A percentile compares a stretch with the other conserved stretches of the same genome.
phyloP scores from a whole-genome alignment of 23 red algal genomes.

The Gracilaria gracilis region DNA sequence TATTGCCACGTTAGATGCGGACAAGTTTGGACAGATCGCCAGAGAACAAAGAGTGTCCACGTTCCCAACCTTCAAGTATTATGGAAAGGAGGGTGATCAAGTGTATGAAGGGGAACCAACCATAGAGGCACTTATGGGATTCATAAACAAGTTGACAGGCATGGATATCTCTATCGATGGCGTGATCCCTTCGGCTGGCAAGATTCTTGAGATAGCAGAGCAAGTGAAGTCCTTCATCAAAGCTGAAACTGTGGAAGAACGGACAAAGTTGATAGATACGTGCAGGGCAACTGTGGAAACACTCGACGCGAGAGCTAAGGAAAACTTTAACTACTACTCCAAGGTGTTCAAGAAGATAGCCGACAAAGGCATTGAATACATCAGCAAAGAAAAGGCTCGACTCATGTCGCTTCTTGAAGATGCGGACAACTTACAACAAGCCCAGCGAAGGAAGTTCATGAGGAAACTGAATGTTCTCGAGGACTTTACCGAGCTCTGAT shows the following conservation, averaged over 20 bases:
- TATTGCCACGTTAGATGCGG: constrained; percentile 66
- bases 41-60: constrained; percentile 36
- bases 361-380: constrained; percentile 63
- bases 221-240: constrained; percentile 39
- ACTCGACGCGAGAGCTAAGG: constrained; percentile 38
- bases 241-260: constrained; percentile 39
- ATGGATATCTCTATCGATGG: constrained; percentile 55
- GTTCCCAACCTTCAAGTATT: constrained; percentile 74
- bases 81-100: constrained; percentile 28
- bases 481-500: constrained; percentile 22
- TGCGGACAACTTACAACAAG: constrained; percentile 16
- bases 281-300: constrained; percentile 49
- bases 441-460: constrained; percentile 62
- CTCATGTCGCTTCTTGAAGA: constrained; percentile 38
- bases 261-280: constrained; percentile 16
- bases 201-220: constrained; percentile 46
- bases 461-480: constrained; percentile 60
- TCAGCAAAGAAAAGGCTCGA: constrained; percentile 51
- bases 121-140: constrained; percentile 36
- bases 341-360: constrained; percentile 54
- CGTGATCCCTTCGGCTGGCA: constrained; percentile 36
- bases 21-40: constrained; percentile 42
- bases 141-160: constrained; percentile 44
- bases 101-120: constrained; percentile 34
- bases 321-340: constrained; percentile 57